Evolutionary conservation across 768 basidiomycete genomes (phyloP).

Genomic region (Pilatotrama ljubarskyi): DNA sequence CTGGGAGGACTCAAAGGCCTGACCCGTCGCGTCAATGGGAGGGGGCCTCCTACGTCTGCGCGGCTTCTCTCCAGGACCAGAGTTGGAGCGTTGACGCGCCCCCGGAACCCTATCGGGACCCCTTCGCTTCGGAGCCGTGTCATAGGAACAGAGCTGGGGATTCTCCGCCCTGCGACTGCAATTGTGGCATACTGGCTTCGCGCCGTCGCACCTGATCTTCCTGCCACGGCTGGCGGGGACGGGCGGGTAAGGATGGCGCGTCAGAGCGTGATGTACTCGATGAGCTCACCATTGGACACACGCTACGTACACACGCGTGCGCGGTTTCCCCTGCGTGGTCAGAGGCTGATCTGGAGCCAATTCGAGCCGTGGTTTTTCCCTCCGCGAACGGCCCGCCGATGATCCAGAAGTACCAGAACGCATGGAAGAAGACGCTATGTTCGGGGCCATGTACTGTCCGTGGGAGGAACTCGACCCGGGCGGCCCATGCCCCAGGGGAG

Average conservation of each 20-base stretch:
- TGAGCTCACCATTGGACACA: conserved; percentile 69
- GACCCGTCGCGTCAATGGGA: neutral
- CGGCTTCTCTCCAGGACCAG: conserved; percentile 36
- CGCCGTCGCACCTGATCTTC: conserved; percentile 83
- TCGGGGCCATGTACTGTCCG: neutral
- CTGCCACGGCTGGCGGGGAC: conserved; percentile 57
- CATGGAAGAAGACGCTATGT: neutral
- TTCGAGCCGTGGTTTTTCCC: conserved; percentile 54
- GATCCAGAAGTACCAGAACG: conserved; percentile 6
- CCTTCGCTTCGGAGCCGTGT: conserved; percentile 70
- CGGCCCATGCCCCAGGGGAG: neutral
- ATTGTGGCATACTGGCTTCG: conserved; percentile 74
- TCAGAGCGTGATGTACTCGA: neutral
- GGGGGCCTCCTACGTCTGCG: conserved; percentile 22
- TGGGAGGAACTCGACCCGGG: conserved; percentile 8
- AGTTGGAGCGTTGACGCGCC: conserved; percentile 63
- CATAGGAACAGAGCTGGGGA: conserved; percentile 60
- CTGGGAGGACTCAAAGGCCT: conserved; percentile 3
- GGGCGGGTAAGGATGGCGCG: neutral
- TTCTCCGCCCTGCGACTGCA: conserved; percentile 52
- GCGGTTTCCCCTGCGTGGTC: conserved; percentile 77
- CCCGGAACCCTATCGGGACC: conserved; percentile 83
- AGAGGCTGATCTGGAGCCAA: conserved; percentile 77
- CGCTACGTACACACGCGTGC: conserved; percentile 75
- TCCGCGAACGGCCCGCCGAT: conserved; percentile 24